Base-by-base conservation (phyloP, 768 basidiomycete genomes). In the Candolleomyces eurysporus region DNA sequence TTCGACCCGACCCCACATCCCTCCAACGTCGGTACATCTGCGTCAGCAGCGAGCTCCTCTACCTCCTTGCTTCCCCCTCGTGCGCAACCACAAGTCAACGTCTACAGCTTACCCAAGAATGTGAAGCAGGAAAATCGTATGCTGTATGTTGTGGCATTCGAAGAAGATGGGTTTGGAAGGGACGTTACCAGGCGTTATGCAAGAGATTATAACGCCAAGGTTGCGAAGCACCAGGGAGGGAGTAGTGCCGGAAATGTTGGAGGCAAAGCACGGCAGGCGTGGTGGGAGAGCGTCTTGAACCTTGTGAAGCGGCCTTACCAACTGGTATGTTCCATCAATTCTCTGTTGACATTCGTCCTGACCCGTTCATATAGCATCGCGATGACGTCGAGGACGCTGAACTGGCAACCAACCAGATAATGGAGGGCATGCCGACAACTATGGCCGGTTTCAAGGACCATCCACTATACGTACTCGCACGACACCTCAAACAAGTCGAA, bases 361-460 rank as follows among this genome's bases (percentile, higher is more conserved):
- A 40, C 53, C 14, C 17, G 42, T 64, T 43, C 64, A 66, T 64
- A 69, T 64, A 97, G 96, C 83, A 94, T 71, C 85, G 97, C 63
- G 96, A 98, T 71, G 92, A 96, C 64, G 71, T 91, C 6, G 97
- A 99, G 75, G 94, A 98, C 67, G 90, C 92, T 26, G 94, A 97
- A 73, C 78, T 99, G 22, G 80, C 90, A 61, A 78, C 78, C 0
- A 85, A 85, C 61, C 90, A 93, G 70, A 72, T 91, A 70, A 88
- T 82, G 51, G 96, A 96, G 75, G 94, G 90, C 26, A 97, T 99
- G 94, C 97, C 97, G 0, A 89, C 87, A 17, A 89, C 90, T 11
- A 81, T 98, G 58, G 79, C 83, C 31, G 97, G 94, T 2, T 98
- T 98, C 84, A 98, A 98, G 72, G 90, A 93, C 68, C 97, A 99